Evolutionary conservation across 768 basidiomycete genomes (phyloP).

Genomic region (Kwoniella sp.): DNA sequence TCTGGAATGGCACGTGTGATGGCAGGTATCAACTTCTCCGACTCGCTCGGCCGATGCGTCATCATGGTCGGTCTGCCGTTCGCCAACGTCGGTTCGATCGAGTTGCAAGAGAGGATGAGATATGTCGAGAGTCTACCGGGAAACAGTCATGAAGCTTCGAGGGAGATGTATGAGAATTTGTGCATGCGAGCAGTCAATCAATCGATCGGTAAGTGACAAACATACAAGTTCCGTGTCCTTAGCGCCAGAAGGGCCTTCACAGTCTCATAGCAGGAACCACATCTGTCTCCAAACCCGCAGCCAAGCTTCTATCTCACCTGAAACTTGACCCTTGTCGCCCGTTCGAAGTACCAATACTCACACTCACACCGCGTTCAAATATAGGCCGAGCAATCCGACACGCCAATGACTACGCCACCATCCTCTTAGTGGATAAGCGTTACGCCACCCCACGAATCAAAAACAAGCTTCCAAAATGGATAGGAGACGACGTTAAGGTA

Average conservation of each 20-base stretch:
- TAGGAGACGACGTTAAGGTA: conserved; percentile 65
- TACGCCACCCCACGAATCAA: conserved; percentile 71
- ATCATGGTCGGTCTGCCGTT: conserved; percentile 89
- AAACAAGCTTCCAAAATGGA: conserved; percentile 87
- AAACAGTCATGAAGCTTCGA: conserved; percentile 49
- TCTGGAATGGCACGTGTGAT: no score
- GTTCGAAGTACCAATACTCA: no score
- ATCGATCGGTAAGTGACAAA: conserved; percentile 74
- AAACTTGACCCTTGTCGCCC: no score
- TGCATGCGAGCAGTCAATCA: conserved; percentile 80
- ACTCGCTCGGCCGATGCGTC: conserved; percentile 80
- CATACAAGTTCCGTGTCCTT: no score
- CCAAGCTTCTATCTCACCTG: no score
- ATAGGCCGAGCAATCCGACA: conserved; percentile 91
- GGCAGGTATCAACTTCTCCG: conserved; percentile 66
- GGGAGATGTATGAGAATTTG: conserved; percentile 74
- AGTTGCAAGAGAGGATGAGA: conserved; percentile 86
- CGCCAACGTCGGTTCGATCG: conserved; percentile 85
- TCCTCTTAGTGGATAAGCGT: conserved; percentile 82
- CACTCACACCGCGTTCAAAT: not conserved
- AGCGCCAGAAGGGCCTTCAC: no score
- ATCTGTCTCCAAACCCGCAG: no score
- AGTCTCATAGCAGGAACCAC: no score
- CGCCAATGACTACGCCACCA: conserved; percentile 83
- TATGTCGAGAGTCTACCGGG: conserved; percentile 67